Percentiles rank a stretch among this genome's conserved stretches.
phyloP scores from a whole-genome alignment of 2,329 filamentous ascomycete genomes.

The Botrytis elliptica region DNA sequence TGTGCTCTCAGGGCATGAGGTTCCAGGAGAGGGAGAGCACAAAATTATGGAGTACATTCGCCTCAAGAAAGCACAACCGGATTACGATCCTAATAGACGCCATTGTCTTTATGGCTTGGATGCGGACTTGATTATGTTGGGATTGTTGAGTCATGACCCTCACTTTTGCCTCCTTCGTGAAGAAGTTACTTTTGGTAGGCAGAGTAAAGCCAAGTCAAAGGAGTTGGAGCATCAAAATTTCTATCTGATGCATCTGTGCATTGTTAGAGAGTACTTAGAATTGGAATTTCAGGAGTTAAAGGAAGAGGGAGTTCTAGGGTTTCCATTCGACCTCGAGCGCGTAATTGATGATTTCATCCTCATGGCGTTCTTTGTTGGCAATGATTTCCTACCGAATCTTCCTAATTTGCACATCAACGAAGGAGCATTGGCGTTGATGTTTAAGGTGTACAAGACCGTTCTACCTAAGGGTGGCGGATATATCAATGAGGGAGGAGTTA shows the following conservation, averaged over 20 bases:
- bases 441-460: conserved; percentile 89
- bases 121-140: conserved; percentile 97
- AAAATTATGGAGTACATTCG: conserved; percentile 99
- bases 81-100: conserved; percentile 88
- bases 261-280: conserved; percentile 95
- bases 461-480: conserved; percentile 87
- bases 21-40: conserved; percentile 96
- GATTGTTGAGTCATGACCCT: conserved; percentile 92
- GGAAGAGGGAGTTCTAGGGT: conserved; percentile 65
- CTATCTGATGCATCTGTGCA: conserved; percentile 94
- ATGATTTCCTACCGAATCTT: conserved; percentile 96
- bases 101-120: conserved; percentile 97
- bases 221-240: conserved; percentile 99
- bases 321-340: conserved; percentile 88
- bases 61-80: conserved; percentile 90
- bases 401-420: conserved; percentile 98
- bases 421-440: conserved; percentile 95
- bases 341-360: conserved; percentile 99
- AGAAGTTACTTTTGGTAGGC: conserved; percentile 93
- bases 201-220: conserved; percentile 84
- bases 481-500: conserved; percentile 91
- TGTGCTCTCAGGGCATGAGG: conserved; percentile 94
- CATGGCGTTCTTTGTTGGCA: conserved; percentile 99
- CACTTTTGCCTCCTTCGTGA: conserved; percentile 97
- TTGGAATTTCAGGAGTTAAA: conserved; percentile 94